These are phyloP conservation scores for Jacaranda mimosifolia DNA, from an alignment of 257 asterid species.

Conservation along the genomic window DNA sequence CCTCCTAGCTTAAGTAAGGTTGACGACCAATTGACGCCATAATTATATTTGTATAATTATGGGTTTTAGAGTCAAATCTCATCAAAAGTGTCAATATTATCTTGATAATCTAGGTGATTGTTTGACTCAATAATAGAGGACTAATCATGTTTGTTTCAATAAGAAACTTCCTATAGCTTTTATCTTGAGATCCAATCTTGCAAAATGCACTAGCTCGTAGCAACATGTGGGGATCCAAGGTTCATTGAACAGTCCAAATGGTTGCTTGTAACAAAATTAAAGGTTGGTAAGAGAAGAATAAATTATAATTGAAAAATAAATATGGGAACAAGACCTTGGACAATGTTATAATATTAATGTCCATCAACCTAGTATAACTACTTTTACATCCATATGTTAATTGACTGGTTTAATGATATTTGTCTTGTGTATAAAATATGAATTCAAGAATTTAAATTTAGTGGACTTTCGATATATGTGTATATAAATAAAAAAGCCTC, in stretches of 20 bases:
- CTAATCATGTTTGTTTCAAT: not conserved
- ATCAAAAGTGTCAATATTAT: not conserved
- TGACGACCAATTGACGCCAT: not conserved
- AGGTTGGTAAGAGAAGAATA: conserved; percentile 13
- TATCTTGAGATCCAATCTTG: not conserved
- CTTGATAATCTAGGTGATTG: not conserved
- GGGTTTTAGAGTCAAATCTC: not conserved
- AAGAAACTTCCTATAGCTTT: conserved; percentile 2
- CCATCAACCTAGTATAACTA: too few species aligned
- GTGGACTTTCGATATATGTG: too few species aligned
- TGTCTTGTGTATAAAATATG: too few species aligned
- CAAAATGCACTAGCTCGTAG: conserved; percentile 4
- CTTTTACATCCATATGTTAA: too few species aligned
- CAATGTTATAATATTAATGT: too few species aligned
- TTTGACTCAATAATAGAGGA: conserved; percentile 4
- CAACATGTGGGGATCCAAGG: conserved; percentile 37
- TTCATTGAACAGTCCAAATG: conserved; percentile 38
- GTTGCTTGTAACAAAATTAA: conserved; percentile 34
- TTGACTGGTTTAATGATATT: too few species aligned
- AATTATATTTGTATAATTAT: not conserved
- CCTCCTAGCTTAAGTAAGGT: conserved; percentile 4
- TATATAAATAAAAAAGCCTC: too few species aligned
- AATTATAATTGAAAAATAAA: not conserved
- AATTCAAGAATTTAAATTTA: too few species aligned
- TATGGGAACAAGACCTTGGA: not conserved